Evolutionary conservation across 768 basidiomycete genomes (phyloP).

Genomic region (Artomyces pyxidatus): DNA sequence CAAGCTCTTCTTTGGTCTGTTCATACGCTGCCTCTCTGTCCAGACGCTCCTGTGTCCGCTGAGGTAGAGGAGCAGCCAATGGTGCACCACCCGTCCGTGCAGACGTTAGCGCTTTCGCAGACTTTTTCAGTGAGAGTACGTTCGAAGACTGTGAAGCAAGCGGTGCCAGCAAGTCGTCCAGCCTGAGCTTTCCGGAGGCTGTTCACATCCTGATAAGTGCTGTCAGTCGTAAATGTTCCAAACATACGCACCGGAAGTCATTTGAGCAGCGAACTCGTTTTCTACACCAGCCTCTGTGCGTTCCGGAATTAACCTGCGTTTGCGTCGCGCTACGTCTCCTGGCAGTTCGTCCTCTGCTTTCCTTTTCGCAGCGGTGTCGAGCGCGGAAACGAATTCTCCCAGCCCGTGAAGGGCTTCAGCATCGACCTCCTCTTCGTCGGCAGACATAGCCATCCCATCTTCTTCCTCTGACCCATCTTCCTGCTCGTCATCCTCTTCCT

Average conservation of each 20-base stretch:
- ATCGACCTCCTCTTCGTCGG: constrained; percentile 39
- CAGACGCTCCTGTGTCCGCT: constrained; percentile 79
- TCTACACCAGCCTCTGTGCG: constrained; percentile 11
- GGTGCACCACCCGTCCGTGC: constrained; percentile 45
- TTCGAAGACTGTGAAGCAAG: constrained; percentile 52
- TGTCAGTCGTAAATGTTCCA: neutral
- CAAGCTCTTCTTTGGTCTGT: constrained; percentile 83
- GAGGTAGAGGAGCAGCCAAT: constrained; percentile 78
- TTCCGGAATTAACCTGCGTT: constrained; percentile 11
- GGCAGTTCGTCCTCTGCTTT: constrained; percentile 29
- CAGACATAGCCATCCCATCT: constrained; percentile 24
- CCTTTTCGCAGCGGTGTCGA: constrained; percentile 64
- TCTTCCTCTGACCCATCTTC: constrained; percentile 33
- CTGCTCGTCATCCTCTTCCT: constrained; percentile 35
- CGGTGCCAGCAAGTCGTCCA: constrained; percentile 73
- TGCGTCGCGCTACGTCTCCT: constrained; percentile 5
- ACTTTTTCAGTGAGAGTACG: constrained; percentile 59
- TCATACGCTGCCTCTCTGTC: constrained; percentile 94
- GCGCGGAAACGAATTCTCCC: constrained; percentile 59
- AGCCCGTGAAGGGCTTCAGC: constrained; percentile 61
- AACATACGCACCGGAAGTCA: constrained; percentile 4
- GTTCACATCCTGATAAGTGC: constrained; percentile 3
- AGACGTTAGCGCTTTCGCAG: constrained; percentile 52
- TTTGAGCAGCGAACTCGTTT: constrained; percentile 11
- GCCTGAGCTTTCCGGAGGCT: constrained; percentile 48